Base-by-base conservation (phyloP, 768 basidiomycete species). In the Pseudohyphozyma bogoriensis region DNA sequence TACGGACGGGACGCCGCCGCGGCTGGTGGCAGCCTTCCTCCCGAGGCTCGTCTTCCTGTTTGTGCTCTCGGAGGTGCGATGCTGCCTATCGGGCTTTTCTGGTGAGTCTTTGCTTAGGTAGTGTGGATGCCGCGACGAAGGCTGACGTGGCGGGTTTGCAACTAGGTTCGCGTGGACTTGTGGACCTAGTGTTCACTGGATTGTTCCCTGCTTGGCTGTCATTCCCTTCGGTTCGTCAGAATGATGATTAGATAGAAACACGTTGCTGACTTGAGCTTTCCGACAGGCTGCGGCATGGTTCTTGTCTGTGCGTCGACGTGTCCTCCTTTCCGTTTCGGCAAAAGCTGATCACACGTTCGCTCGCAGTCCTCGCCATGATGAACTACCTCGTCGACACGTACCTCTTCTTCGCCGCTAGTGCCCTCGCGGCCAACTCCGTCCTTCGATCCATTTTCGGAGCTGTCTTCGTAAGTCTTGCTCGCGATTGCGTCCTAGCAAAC, bases 161-260 rank as follows among this genome's bases (percentile, higher is more conserved):
- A 7, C 20, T n/a, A 42, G 40, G 40, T 71, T 69, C 52, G 65
- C 65, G 1, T 69, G 62, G 62, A 64, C 64, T 6, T 53, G 59
- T 5, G 50, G 60, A 28, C 58, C 61, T 0, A 36, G 35, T 10
- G 69, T 83, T 0, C 85, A 81, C 68, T 85, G 82, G 81, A 79
- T 84, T 58, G 81, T 82, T 4, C 82, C 84, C 16, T 81, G 86
- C 71, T 72, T 85, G 40, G 81, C 81, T 22, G 4, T 81, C 20
- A 74, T 80, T 15, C 84, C 85, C 16, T 86, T 86, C 71, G 86
- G 85, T 29, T 15, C 15, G 47, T 10, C 37, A 18, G 11, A 37
- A 37, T 10, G 10, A 10, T 37, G 37, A 37, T 18, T 18, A 10
- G 18, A 37, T 37, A 18, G 18, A 37, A 37, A 10, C 10, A 37